Conservation (phyloP, 2,329 filamentous ascomycete genomes). For the Cryphonectria parasitica region DNA sequence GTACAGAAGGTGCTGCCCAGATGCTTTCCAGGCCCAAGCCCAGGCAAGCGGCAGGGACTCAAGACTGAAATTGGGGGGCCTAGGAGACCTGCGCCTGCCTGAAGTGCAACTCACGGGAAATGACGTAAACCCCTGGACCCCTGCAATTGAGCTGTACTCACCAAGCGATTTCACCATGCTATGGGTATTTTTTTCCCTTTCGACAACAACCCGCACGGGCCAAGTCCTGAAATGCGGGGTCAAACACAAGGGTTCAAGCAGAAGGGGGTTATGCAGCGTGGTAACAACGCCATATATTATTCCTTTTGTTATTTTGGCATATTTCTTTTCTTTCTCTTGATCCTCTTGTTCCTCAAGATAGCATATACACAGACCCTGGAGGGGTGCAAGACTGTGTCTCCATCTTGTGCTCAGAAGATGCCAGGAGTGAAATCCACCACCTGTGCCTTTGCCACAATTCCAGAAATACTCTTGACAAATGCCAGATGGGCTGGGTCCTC, state of each 20-base stretch:
- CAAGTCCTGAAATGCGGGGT: not conserved
- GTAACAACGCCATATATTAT: not conserved
- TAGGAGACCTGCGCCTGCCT: conserved; percentile 2
- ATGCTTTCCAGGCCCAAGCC: not conserved
- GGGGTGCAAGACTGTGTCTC: not conserved
- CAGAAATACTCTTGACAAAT: conserved; percentile 57
- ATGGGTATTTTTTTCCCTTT: too few species aligned
- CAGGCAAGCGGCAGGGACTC: not conserved
- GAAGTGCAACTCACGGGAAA: not conserved
- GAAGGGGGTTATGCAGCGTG: not conserved
- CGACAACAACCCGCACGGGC: not conserved
- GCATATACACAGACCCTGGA: not conserved
- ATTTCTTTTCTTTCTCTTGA: not conserved
- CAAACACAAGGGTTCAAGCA: not conserved
- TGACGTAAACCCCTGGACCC: conserved; percentile 5
- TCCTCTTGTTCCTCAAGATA: not conserved
- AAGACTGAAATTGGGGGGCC: not conserved
- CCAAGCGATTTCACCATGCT: not conserved
- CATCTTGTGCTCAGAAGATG: conserved; percentile 34
- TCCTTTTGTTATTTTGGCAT: not conserved
- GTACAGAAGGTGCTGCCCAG: not conserved
- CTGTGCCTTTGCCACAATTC: conserved; percentile 55
- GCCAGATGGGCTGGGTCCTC: conserved; percentile 66
- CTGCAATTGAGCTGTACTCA: not conserved
- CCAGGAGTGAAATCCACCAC: conserved; percentile 65